Evolutionary conservation across 768 basidiomycete species (phyloP).

Genomic region (Tricholoma furcatifolium): DNA sequence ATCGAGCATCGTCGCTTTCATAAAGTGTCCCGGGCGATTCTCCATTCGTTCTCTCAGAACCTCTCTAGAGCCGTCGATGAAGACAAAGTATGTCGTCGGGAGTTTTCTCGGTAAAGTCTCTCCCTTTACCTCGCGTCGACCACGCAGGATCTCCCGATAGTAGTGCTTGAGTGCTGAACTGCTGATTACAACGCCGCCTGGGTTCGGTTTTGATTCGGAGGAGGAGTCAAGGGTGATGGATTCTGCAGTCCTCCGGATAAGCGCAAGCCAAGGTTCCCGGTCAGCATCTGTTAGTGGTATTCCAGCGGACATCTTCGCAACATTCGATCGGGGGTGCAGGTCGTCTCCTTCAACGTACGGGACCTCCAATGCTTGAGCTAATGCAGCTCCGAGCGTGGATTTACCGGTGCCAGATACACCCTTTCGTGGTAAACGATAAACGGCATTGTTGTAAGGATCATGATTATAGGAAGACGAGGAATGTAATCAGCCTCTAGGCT

Average conservation of each 20-base stretch:
- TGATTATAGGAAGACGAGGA: not conserved
- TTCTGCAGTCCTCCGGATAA: conserved; percentile 67
- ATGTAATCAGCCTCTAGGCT: not conserved
- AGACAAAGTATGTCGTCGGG: conserved; percentile 77
- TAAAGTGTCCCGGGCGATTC: conserved; percentile 71
- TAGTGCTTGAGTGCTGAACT: conserved; percentile 82
- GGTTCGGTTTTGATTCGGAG: conserved; percentile 9
- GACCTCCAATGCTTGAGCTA: conserved; percentile 59
- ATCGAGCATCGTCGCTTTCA: conserved; percentile 81
- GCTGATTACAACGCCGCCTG: conserved; percentile 77
- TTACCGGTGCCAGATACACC: conserved; percentile 78
- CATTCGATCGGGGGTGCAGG: conserved; percentile 77
- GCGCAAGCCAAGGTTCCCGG: conserved; percentile 81
- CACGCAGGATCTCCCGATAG: conserved; percentile 84
- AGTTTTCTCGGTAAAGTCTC: not conserved
- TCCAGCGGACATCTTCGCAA: conserved; percentile 85
- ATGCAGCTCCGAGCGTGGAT: conserved; percentile 61
- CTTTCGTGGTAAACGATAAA: conserved; percentile 31
- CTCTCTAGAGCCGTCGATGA: conserved; percentile 59
- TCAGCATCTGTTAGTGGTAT: conserved; percentile 78
- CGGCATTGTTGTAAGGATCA: not conserved
- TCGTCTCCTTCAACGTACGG: conserved; percentile 91
- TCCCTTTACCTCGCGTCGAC: conserved; percentile 23
- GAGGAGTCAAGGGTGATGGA: conserved; percentile 21
- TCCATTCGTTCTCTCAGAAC: conserved; percentile 63